Evolutionary conservation across 2,329 filamentous ascomycete species (phyloP), one percentile per base, ranked within the genome.

Genomic region (Penicillium sp.): DNA sequence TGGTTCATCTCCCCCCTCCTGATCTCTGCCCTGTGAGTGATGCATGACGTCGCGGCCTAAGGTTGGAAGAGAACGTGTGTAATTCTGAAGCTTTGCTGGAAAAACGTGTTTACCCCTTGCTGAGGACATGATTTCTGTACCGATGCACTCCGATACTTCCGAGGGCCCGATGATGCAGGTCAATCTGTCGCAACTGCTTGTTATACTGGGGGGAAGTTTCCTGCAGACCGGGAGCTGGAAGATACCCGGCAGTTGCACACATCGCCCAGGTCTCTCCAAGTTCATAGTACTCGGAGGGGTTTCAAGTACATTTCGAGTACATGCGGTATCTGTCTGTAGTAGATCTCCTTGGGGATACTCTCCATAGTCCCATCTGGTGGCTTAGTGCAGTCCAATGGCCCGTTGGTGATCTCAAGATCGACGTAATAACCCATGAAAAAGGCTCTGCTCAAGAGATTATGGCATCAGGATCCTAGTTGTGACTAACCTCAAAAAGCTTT

Each of bases 31-130:
- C 13, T 52, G 16, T 25, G 60, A 62, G 54, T 52, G 55, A 19
- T 63, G 43, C 61, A 68, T 68, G 66, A 68, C 66, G 65, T 67
- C 59, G 60, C 56, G 19, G 59, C 30, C 37, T 6, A n/a, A 35
- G 11, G 19, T 5, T 6, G 19, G 10, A 13, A 11, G 49, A 19
- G 49, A 40, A 37, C 35, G 38, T 33, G 30, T 8, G 30, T 33
- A 33, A 33, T 33, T 33, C 30, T 33, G 13, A 51, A 52, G 35
- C 35, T 52, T 52, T 25, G 51, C 14, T 16, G 14, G 51, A 16
- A 52, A 25, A 40, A 52, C 51, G 51, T 52, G 6, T 37, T 52
- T 37, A 22, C 51, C 33, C 51, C 51, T 37, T 52, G 51, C 51
- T 8, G 51, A 38, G 51, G 30, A 52, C 51, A 37, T 52, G 28